Base-by-base conservation (phyloP, 2,329 filamentous ascomycete species). In the Penicillium sp. region DNA sequence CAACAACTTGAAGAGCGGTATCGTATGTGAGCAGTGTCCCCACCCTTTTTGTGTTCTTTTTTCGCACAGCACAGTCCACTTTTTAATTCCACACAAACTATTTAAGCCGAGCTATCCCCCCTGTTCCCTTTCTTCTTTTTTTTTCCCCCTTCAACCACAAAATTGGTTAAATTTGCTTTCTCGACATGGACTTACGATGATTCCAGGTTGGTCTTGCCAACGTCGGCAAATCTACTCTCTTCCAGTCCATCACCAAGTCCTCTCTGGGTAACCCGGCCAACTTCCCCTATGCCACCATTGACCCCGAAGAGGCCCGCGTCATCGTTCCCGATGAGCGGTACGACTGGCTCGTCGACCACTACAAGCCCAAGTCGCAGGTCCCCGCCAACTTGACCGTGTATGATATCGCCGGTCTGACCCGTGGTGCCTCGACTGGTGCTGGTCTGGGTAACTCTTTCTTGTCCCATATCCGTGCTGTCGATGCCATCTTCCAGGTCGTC, bases 221-320 rank as follows among this genome's bases (percentile, higher is more conserved):
- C 77, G 95, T 99, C 67, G 94, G 94, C 76, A 99, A 99, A 81
- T 99, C 94, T 63, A 99, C 95, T 31, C 86, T 99, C 68, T 99
- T 99, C 85, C 95, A 99, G 82, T 91, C 94, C 72, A 96, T 99
- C 78, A 99, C 94, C 73, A 97, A 96, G 82, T 96, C 88, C 77
- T 85, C 86, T 62, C 87, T 99, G 69, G 94, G 95, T 79, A 99
- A 97, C 81, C 95, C 95, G 68, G 94, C 94, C 80, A 99, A 99
- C 80, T 99, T 97, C 74, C 94, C 94, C 51, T 99, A 95, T 81
- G 94, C 94, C 71, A 99, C 94, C 68, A 99, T 99, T 76, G 92
- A 99, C 65, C 94, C 94, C 44, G 95, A 99, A 81, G 94, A 99
- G 80, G 90, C 94, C 60, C 90, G 93, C 66, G 94, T 99, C 76